Base-by-base conservation (phyloP, 257 asterid species). In the Solanum tacnaense region DNA sequence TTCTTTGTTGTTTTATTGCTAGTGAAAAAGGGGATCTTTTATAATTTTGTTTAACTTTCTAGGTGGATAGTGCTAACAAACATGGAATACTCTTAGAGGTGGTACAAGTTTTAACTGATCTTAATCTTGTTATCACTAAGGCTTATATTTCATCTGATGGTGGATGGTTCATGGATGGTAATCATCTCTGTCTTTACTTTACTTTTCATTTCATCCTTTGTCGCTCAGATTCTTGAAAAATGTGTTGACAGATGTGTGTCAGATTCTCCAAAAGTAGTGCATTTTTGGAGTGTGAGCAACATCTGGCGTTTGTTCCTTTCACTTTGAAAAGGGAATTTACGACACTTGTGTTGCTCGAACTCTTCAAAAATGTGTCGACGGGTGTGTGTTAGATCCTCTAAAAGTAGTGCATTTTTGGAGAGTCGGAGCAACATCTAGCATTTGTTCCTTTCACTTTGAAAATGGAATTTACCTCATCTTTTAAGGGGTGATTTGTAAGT, bases 111-210 rank as follows among this genome's bases (percentile, higher is more conserved):
- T 78, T 89, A 67, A 87, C 89, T 31, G 91, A 89, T 89, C 86
- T 89, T 73, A 89, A 75, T 83, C 89, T 89, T 84, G 73, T 87
- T 13, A 67, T 87, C 35, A 87, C 89, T 2, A 89, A 89, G 83
- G 89, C 89, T 74, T 87, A 89, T 83, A 89, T 89, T 67, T 79
- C 84, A 27, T 89, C 91, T 35, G 89, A 89, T 87, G 91, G 91
- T 46, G 91, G 87, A 70, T 89, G 91, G 89, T 86, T 89, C 88
- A 89, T 89, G 91, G 91, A 89, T 86, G 91, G 91, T 89, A 89
- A 86, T 36, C 38, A 36, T 73, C 52, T 67, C 13, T 73, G 7
- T 60, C 25, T 78, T 58, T 36, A 36, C 39, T 36, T 36, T 36
- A 39, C 8, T 68, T 83, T 25, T 27, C 74, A 67, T 67, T 67